These are phyloP conservation scores for Podaxis sp. DNA, from an alignment of 768 basidiomycete genomes.

Conservation along the genomic window DNA sequence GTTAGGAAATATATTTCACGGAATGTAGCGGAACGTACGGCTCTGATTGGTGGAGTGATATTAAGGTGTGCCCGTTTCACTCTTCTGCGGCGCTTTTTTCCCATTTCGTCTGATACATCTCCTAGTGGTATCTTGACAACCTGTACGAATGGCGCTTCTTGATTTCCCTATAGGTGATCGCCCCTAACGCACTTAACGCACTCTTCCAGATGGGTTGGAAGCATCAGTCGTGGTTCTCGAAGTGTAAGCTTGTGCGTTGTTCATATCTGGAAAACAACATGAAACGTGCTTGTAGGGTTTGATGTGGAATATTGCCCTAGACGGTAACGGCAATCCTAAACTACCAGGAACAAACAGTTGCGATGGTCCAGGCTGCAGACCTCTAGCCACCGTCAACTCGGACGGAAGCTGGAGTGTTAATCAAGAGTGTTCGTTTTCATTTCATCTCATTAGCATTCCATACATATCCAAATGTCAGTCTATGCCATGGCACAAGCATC, in stretches of 20 bases:
- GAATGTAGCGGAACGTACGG: constrained; percentile 70
- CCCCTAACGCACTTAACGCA: neutral
- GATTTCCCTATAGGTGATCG: neutral
- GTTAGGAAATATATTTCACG: constrained; percentile 47
- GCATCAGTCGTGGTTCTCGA: constrained; percentile 30
- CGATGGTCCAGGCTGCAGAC: constrained; percentile 59
- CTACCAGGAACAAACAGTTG: constrained; percentile 67
- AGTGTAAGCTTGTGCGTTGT: constrained; percentile 35
- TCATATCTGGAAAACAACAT: neutral
- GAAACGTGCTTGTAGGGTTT: constrained; percentile 40
- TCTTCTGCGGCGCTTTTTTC: neutral
- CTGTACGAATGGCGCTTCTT: constrained; percentile 28
- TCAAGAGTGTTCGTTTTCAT: constrained; percentile 59
- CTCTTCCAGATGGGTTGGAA: constrained; percentile 29
- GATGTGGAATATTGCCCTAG: constrained; percentile 78
- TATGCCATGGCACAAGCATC: constrained; percentile 76
- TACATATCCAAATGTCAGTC: constrained; percentile 32
- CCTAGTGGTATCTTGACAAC: constrained; percentile 69
- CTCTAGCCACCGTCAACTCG: constrained; percentile 64
- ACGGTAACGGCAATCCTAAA: constrained; percentile 61
- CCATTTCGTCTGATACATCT: neutral
- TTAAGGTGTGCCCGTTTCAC: constrained; percentile 50
- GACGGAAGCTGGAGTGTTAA: constrained; percentile 65
- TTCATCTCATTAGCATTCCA: neutral
- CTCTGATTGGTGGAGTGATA: constrained; percentile 78